A percentile compares a stretch with the other conserved stretches of the same genome.
These are phyloP conservation scores for Rubroboletus pulcherrimus DNA, from an alignment of 768 basidiomycete species.

Conservation along the genomic window DNA sequence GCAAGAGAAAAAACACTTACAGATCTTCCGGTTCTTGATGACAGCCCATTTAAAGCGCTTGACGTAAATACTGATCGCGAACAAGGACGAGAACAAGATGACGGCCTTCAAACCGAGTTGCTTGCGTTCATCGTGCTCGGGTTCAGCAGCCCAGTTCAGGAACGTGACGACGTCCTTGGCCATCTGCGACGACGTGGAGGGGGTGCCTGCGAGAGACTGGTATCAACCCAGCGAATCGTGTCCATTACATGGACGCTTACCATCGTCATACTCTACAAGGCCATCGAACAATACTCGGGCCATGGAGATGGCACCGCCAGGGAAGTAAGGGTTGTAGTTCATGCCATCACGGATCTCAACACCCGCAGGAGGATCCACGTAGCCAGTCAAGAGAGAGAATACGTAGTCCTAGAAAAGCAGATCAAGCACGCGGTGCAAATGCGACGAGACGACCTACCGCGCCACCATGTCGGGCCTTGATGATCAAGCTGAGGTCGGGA, in stretches of 20 bases:
- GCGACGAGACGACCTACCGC: conserved; percentile 56
- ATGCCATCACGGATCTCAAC: conserved; percentile 94
- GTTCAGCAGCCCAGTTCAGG: conserved; percentile 96
- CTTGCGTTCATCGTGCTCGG: conserved; percentile 97
- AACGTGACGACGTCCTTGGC: conserved; percentile 97
- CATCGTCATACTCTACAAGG: conserved; percentile 94
- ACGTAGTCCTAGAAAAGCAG: conserved; percentile 75
- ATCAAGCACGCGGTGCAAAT: not conserved
- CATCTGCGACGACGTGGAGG: conserved; percentile 97
- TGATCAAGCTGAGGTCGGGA: conserved; percentile 94
- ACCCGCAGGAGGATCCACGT: conserved; percentile 93
- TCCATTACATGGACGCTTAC: conserved; percentile 37
- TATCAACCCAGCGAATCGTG: conserved; percentile 3
- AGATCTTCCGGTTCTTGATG: conserved; percentile 91
- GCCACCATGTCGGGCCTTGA: conserved; percentile 97
- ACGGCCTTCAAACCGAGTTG: conserved; percentile 95
- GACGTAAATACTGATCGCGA: conserved; percentile 76
- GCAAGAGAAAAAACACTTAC: conserved; percentile 44
- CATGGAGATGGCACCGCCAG: conserved; percentile 98
- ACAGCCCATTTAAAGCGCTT: conserved; percentile 94
- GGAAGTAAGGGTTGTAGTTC: conserved; percentile 99
- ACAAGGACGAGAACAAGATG: conserved; percentile 86
- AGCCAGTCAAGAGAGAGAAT: conserved; percentile 95
- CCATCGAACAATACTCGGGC: conserved; percentile 95
- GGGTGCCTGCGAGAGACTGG: conserved; percentile 60